Evolutionary conservation across 2,329 filamentous ascomycete species (phyloP).

Genomic region (Stromatinia cepivora): DNA sequence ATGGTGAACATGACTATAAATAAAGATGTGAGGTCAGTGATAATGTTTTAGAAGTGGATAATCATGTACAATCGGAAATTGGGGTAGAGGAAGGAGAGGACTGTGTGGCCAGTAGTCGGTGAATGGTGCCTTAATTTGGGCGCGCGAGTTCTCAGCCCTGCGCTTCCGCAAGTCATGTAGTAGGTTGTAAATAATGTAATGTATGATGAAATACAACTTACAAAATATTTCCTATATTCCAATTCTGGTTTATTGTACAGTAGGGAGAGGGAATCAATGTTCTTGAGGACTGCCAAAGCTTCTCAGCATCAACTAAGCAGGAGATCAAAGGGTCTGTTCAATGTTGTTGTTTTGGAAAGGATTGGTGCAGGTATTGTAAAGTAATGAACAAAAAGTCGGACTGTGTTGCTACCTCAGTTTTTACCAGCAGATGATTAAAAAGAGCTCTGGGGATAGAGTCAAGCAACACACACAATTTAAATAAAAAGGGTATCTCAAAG

Average conservation of each 20-base stretch:
- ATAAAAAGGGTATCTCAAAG: conserved; percentile 18
- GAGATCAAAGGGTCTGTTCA: background rate
- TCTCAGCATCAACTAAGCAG: background rate
- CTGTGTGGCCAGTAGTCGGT: conserved; percentile 17
- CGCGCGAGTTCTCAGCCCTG: conserved; percentile 22
- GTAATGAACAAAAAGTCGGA: background rate
- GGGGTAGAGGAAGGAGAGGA: conserved; percentile 13
- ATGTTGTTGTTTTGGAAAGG: background rate
- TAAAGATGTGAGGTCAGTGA: conserved; percentile 27
- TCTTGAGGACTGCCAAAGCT: background rate
- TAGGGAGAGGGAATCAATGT: too few relatives aligned
- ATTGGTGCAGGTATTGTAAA: background rate
- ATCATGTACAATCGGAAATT: conserved; percentile 10
- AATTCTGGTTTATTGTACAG: background rate
- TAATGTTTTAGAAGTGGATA: conserved; percentile 7
- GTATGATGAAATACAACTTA: background rate
- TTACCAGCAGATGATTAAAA: background rate
- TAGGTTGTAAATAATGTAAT: conserved; percentile 1
- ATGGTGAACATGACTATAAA: conserved; percentile 26
- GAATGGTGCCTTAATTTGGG: conserved; percentile 16
- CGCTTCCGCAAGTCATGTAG: background rate
- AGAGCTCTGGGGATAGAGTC: background rate
- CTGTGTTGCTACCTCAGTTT: background rate
- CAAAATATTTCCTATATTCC: background rate
- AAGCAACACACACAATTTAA: background rate